Evolutionary conservation across 352 stramenopile species (phyloP).

Genomic region (Phytophthora pistaciae): DNA sequence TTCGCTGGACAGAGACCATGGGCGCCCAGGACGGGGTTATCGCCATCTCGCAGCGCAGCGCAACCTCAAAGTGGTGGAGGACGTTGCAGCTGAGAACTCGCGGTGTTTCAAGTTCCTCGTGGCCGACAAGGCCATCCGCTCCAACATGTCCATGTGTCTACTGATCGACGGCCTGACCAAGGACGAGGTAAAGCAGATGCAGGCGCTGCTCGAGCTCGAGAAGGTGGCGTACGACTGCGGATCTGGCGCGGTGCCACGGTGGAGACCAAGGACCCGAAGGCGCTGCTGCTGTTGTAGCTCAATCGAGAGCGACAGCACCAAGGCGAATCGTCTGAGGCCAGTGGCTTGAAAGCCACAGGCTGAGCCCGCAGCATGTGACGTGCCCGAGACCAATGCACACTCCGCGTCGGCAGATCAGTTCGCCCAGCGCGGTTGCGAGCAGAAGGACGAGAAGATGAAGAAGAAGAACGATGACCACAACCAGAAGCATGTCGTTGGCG

Average conservation of each 20-base stretch:
- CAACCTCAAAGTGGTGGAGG: constrained; percentile 96
- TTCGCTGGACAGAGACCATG: constrained; percentile 96
- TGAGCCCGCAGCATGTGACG: no score
- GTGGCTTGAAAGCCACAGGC: no score
- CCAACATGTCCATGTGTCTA: constrained; percentile 98
- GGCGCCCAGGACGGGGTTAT: constrained; percentile 96
- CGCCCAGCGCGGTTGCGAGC: no score
- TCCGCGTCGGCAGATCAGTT: no score
- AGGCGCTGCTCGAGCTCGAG: constrained; percentile 95
- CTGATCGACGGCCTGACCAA: constrained; percentile 94
- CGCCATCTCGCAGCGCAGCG: constrained; percentile 84
- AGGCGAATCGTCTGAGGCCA: no score
- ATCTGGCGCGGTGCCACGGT: constrained; percentile 99
- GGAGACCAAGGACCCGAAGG: constrained; percentile 97
- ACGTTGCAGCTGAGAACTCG: constrained; percentile 97
- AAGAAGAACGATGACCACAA: no score
- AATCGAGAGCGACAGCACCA: no score
- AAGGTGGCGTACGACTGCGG: constrained; percentile 97
- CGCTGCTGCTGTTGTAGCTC: constrained; percentile 95
- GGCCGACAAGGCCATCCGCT: constrained; percentile 93
- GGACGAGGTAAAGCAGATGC: constrained; percentile 97
- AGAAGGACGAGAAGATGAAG: no score
- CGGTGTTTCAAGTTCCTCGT: constrained; percentile 98
- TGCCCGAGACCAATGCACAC: no score
- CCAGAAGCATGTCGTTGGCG: no score